Percentiles rank a stretch among this genome's conserved stretches.
Conservation (phyloP, 2,329 filamentous ascomycete species). For the Xylaria multiplex region DNA sequence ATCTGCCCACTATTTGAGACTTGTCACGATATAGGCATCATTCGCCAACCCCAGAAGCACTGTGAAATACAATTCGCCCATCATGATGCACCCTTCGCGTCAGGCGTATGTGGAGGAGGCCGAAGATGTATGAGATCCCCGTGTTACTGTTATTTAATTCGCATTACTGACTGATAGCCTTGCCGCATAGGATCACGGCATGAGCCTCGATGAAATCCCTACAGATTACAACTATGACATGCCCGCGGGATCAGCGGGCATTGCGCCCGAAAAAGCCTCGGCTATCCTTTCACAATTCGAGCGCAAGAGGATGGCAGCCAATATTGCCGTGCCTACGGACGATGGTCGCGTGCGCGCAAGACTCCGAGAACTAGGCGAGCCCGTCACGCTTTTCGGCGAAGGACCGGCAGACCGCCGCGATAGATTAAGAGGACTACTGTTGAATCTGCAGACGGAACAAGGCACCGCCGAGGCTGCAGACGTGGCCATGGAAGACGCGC, state of each 20-base stretch:
- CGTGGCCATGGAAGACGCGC: slow-evolving; percentile 68
- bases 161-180: slow-evolving; percentile 37
- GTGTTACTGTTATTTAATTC: slow-evolving; percentile 35
- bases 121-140: slow-evolving; percentile 66
- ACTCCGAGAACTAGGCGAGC: slow-evolving; percentile 88
- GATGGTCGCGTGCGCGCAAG: slow-evolving; percentile 84
- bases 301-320: slow-evolving; percentile 87
- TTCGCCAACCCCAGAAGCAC: neutral
- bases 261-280: slow-evolving; percentile 82
- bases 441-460: slow-evolving; percentile 77
- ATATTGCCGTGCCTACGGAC: slow-evolving; percentile 92
- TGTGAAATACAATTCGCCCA: slow-evolving; percentile 46
- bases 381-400: slow-evolving; percentile 94
- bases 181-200: slow-evolving; percentile 47
- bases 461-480: slow-evolving; percentile 64
- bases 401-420: slow-evolving; percentile 86
- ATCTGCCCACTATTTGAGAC: neutral
- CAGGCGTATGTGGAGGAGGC: slow-evolving; percentile 94
- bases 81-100: slow-evolving; percentile 84
- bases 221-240: slow-evolving; percentile 87
- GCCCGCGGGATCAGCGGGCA: slow-evolving; percentile 70
- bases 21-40: neutral
- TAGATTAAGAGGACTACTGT: slow-evolving; percentile 81
- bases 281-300: slow-evolving; percentile 89
- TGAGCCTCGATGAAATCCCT: slow-evolving; percentile 57